Conservation (phyloP, 2,329 filamentous ascomycete species). For the Allantophomopsis cytisporea region DNA sequence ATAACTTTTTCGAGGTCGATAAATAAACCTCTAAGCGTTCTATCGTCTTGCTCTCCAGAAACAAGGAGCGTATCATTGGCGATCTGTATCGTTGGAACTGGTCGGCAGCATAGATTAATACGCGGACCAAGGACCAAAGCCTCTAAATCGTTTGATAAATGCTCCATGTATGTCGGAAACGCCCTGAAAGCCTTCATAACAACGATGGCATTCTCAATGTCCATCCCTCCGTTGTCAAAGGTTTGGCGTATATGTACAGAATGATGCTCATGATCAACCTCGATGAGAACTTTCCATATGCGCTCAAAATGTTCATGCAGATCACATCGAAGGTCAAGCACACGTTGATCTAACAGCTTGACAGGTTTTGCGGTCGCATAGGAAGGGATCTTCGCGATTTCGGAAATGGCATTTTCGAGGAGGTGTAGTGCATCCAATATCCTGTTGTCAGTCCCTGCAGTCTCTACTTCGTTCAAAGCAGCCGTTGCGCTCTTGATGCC, state of each 20-base stretch:
- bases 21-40: conserved; percentile 35
- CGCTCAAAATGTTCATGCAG: conserved; percentile 53
- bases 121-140: conserved; percentile 45
- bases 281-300: conserved; percentile 59
- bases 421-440: conserved; percentile 41
- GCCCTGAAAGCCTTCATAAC: conserved; percentile 46
- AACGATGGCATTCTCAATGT: conserved; percentile 36
- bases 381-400: conserved; percentile 43
- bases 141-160: conserved; percentile 50
- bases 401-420: conserved; percentile 26
- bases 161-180: conserved; percentile 42
- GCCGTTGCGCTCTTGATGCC: conserved; percentile 42
- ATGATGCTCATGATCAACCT: conserved; percentile 30
- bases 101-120: conserved; percentile 24
- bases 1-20: conserved; percentile 37
- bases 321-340: conserved; percentile 50
- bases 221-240: conserved; percentile 33
- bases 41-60: conserved; percentile 24
- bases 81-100: background rate
- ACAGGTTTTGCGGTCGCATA: conserved; percentile 48
- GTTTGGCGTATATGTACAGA: conserved; percentile 4
- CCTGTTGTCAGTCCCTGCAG: conserved; percentile 35
- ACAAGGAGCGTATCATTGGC: conserved; percentile 28
- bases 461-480: conserved; percentile 48
- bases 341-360: conserved; percentile 50